Evolutionary conservation across 345 rosid genomes (phyloP).

Genomic region (Euphorbia lathyris): DNA sequence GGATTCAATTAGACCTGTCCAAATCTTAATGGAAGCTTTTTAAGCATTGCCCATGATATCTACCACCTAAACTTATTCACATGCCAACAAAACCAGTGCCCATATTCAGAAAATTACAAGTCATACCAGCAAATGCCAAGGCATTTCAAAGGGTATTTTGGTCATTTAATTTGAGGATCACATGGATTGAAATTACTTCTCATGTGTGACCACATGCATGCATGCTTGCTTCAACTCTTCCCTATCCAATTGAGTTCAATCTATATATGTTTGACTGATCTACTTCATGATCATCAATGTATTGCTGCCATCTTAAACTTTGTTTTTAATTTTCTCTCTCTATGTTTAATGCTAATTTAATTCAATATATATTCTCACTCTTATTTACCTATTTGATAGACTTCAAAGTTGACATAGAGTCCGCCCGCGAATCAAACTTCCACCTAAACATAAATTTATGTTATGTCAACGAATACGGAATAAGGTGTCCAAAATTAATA

Average conservation of each 20-base stretch:
- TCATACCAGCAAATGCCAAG: constrained; percentile 1
- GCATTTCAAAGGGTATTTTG: constrained; percentile 20
- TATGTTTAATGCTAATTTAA: background rate
- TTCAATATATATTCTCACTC: background rate
- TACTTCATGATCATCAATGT: constrained; percentile 6
- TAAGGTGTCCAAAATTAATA: too few species aligned
- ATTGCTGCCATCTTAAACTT: background rate
- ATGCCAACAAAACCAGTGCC: constrained; percentile 21
- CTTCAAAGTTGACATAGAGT: too few species aligned
- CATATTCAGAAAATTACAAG: background rate
- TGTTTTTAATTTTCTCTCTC: background rate
- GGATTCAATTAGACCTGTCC: constrained; percentile 34
- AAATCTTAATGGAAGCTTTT: constrained; percentile 37
- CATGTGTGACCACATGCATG: constrained; percentile 50
- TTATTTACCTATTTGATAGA: too few species aligned
- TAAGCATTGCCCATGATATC: constrained; percentile 26
- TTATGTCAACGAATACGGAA: too few species aligned
- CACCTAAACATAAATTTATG: too few species aligned
- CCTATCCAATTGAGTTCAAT: too few species aligned
- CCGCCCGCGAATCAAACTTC: too few species aligned
- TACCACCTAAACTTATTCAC: constrained; percentile 10
- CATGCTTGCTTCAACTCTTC: constrained; percentile 15
- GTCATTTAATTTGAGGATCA: constrained; percentile 25
- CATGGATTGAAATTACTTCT: constrained; percentile 44
- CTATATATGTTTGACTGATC: constrained; percentile 27